Base-by-base conservation (phyloP, 1,284 basidiomycete species). In the Rhodotorula mucilaginosa region DNA sequence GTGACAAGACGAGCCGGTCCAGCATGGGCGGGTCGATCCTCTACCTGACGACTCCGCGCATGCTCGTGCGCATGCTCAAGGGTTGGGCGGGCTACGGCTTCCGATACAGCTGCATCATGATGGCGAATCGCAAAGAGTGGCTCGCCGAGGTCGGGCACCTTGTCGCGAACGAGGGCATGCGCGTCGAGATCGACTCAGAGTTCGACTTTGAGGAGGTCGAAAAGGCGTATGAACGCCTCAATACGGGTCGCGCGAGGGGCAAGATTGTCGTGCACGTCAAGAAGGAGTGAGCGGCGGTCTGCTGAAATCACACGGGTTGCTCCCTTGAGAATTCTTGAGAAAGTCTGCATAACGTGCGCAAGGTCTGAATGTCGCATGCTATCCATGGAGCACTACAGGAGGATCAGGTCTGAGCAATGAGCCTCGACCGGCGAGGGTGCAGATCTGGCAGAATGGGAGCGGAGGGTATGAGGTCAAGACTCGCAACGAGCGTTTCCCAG, bases 171-270 rank as follows among this genome's bases (percentile, higher is more conserved):
- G 68, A 67, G 85, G 88, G 86, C 60, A 23, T 77, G 54, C 64
- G 76, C 44, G 83, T 88, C 0, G 76, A 84, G 0, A 84, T 91
- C 12, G 89, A 91, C 79, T 87, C 86, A 0, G 85, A 87, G 3
- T 85, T 82, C 71, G 78, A 78, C 5, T 89, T 90, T 65, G 84
- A 86, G 23, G 86, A 89, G 39, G 85, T 81, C 0, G 76, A 84
- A 56, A 81, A 86, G 71, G 89, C 88, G 5, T 91, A 88, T 73
- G 86, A 87, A 48, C 83, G 83, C 61, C 77, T 89, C n/a, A 82
- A 86, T 82, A 84, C 84, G 5, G 80, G 82, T 7, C 83, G 85
- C 58, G 87, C 88, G 3, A 85, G 82, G 21, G 90, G 89, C 1
- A 90, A 90, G 79, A 83, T 91, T 2, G 78, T 84, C 29, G 80